Evolutionary conservation across 2,329 filamentous ascomycete genomes (phyloP), one percentile per base, ranked within the genome.

Genomic region (Venturia asperata): DNA sequence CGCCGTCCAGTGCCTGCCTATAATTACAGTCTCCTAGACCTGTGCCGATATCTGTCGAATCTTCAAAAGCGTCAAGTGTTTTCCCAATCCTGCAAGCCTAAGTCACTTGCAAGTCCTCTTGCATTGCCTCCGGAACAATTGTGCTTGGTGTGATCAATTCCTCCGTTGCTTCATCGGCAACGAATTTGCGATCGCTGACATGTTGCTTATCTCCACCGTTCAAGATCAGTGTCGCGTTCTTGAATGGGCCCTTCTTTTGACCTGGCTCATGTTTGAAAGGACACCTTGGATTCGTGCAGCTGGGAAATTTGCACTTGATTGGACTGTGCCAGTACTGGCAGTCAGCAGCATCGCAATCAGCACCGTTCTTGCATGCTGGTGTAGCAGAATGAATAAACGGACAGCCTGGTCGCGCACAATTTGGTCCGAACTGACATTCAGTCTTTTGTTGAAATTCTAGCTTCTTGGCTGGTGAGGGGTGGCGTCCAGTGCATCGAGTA

Each of bases 301-400:
- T 94, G 70, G 87, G 92, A 79, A 89, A 97, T 74, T 87, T 92
- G 86, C 94, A 99, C 75, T 88, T 84, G 61, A 87, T 90, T 75
- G 88, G 87, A 70, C 89, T 79, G 77, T 99, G 94, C 15, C 90
- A 92, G 74, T 96, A 99, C 70, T 91, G 92, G 84, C 94, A 99
- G 67, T 87, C 86, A 15, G 87, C 79, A 4, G 85, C 86, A 43
- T 87, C 87, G 81, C 94, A 99, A 74, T 93, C 91, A 61, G 88
- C 89, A 37, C 94, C 94, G 74, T 97, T 97, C 66, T 91, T 87
- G 80, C 94, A 99, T 30, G 91, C 82, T 7, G 91, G 91, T 84
- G 91, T 91, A 37, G 83, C 84, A 0, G 92, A 92, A 74, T 99
- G 94, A 75, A 88, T 88, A 81, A 97, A 99, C 1, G 90, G 85